A percentile compares a stretch with the other conserved stretches of the same genome.
These are phyloP conservation scores for Globisporangium paddicum DNA, from an alignment of 352 stramenopile genomes.

Conservation along the genomic window DNA sequence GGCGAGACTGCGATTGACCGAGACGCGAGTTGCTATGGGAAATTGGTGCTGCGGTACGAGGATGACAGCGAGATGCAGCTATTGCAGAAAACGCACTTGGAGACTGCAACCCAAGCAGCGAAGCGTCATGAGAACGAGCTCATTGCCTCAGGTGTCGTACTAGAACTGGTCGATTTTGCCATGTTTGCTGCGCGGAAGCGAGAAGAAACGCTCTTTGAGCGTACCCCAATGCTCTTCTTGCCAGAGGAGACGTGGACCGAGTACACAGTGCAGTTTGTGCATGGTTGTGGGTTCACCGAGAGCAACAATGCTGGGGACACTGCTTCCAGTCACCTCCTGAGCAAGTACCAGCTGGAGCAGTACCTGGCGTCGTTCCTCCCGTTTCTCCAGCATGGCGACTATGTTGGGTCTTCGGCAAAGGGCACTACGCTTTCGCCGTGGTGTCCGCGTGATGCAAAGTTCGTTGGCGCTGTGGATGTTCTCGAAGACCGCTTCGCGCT, in stretches of 20 bases:
- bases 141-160: conserved; percentile 31
- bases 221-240: conserved; percentile 37
- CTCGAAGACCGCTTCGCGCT: conserved; percentile 48
- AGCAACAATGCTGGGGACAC: not conserved
- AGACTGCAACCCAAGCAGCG: conserved; percentile 28
- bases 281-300: conserved; percentile 3
- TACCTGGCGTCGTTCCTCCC: conserved; percentile 39
- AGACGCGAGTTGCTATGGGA: conserved; percentile 47
- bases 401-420: conserved; percentile 18
- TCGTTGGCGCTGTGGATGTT: conserved; percentile 32
- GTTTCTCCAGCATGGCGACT: conserved; percentile 14
- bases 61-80: conserved; percentile 49
- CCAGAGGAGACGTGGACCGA: conserved; percentile 44
- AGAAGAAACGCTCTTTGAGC: conserved; percentile 38
- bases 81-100: conserved; percentile 27
- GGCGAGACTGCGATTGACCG: conserved; percentile 34
- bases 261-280: conserved; percentile 43
- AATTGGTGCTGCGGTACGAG: conserved; percentile 55
- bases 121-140: conserved; percentile 38
- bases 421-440: conserved; percentile 19
- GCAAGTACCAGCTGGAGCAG: conserved; percentile 33
- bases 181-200: conserved; percentile 44
- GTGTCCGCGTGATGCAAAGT: conserved; percentile 34
- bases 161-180: conserved; percentile 55
- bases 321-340: conserved; percentile 23